These are phyloP conservation scores for Plasmodium falciparum DNA, from an alignment of 169 alveolate species.

Conservation along the genomic window DNA sequence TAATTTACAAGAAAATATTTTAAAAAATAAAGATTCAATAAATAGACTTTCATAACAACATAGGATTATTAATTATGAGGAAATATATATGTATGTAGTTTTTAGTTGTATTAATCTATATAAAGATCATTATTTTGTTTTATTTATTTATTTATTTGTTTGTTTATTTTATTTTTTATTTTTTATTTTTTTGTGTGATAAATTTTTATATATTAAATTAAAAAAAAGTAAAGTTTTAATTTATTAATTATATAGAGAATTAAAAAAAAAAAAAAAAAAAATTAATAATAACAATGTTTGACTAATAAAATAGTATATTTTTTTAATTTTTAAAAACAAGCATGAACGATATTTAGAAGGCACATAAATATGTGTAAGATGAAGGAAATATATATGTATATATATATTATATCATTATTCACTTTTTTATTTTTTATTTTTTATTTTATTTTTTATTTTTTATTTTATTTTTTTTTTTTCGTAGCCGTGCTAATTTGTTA, in stretches of 20 bases:
- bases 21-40: slow-evolving; percentile 33
- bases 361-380: neutral
- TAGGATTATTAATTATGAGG: neutral
- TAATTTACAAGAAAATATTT: slow-evolving; percentile 64
- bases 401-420: neutral
- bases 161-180: neutral
- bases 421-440: neutral
- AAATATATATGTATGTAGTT: neutral
- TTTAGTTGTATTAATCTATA: neutral
- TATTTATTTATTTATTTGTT: neutral
- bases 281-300: too few relatives aligned
- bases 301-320: too few relatives aligned
- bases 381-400: neutral
- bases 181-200: neutral
- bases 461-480: neutral
- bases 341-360: too few relatives aligned
- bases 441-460: neutral
- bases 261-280: too few relatives aligned
- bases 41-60: neutral
- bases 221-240: too few relatives aligned
- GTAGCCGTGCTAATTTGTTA: neutral
- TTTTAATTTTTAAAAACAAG: too few relatives aligned
- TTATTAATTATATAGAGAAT: too few relatives aligned
- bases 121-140: neutral
- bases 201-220: neutral